A percentile compares a stretch with the other conserved stretches of the same genome.
Conservation (phyloP, 2,329 filamentous ascomycete species). For the Penicillium vulpinum region DNA sequence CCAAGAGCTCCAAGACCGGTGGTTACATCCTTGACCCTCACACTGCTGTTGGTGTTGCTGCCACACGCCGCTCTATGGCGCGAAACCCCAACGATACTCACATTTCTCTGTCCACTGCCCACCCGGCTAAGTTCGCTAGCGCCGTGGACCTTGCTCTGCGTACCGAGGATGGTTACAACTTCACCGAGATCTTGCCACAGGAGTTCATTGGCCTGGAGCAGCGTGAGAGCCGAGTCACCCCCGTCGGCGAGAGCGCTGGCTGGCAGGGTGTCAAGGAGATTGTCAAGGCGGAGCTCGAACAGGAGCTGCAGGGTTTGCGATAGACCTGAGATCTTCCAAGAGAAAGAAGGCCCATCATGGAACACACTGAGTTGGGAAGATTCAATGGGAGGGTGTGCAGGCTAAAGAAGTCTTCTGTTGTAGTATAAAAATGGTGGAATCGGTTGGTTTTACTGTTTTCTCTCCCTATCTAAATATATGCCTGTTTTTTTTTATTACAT, state of each 20-base stretch:
- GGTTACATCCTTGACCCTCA: constrained; percentile 91
- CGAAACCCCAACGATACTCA: constrained; percentile 59
- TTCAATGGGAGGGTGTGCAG: background rate
- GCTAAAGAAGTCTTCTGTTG: background rate
- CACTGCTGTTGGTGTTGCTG: constrained; percentile 81
- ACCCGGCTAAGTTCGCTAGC: constrained; percentile 89
- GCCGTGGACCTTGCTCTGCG: constrained; percentile 80
- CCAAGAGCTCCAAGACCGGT: constrained; percentile 45
- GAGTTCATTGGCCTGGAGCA: constrained; percentile 80
- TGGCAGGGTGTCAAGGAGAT: constrained; percentile 2
- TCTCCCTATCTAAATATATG: background rate
- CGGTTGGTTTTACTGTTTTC: background rate
- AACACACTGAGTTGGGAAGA: background rate
- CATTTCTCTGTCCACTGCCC: constrained; percentile 86
- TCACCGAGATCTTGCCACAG: constrained; percentile 72
- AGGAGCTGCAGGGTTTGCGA: background rate
- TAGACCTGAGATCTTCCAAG: background rate
- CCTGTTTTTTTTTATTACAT: background rate
- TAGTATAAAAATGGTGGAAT: background rate
- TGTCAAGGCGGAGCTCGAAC: background rate
- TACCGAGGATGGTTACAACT: constrained; percentile 70
- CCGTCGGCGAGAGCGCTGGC: background rate
- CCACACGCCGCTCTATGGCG: constrained; percentile 67
- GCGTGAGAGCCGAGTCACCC: constrained; percentile 38
- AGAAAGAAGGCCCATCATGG: background rate